These are phyloP conservation scores for Telfairia occidentalis DNA, from an alignment of 331 rosid genomes.

Conservation along the genomic window DNA sequence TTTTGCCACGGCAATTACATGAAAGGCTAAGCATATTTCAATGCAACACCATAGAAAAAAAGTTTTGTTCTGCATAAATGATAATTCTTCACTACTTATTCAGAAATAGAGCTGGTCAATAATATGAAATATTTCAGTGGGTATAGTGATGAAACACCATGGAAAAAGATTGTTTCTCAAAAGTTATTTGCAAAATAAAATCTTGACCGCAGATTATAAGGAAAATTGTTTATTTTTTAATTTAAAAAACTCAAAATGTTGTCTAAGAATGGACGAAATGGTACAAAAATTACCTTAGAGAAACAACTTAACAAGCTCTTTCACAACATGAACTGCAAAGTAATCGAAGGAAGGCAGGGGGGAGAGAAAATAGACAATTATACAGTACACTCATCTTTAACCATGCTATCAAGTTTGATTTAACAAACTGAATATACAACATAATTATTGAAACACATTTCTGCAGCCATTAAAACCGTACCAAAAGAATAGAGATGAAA, in stretches of 20 bases:
- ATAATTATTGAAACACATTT: neutral
- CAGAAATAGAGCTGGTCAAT: too few species aligned
- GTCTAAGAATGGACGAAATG: too few species aligned
- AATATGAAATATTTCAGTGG: neutral
- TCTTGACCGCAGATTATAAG: neutral
- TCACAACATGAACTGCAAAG: too few species aligned
- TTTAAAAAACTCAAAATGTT: neutral
- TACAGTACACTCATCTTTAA: too few species aligned
- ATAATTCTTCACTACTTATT: too few species aligned
- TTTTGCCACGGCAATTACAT: too few species aligned
- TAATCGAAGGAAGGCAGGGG: too few species aligned
- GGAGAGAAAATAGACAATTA: too few species aligned
- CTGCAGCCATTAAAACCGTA: conserved; percentile 27
- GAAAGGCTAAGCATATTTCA: neutral
- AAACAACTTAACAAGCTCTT: too few species aligned
- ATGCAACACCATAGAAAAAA: neutral
- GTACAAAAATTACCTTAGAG: too few species aligned
- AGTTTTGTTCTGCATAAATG: too few species aligned
- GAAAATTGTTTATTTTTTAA: neutral
- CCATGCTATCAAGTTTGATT: neutral
- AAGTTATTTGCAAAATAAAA: neutral
- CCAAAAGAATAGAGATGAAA: conserved; percentile 86
- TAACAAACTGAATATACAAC: neutral
- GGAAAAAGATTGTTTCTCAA: neutral
- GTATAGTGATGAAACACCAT: neutral